phyloP scores from a whole-genome alignment of 345 rosid species.

The Alliaria petiolata region DNA sequence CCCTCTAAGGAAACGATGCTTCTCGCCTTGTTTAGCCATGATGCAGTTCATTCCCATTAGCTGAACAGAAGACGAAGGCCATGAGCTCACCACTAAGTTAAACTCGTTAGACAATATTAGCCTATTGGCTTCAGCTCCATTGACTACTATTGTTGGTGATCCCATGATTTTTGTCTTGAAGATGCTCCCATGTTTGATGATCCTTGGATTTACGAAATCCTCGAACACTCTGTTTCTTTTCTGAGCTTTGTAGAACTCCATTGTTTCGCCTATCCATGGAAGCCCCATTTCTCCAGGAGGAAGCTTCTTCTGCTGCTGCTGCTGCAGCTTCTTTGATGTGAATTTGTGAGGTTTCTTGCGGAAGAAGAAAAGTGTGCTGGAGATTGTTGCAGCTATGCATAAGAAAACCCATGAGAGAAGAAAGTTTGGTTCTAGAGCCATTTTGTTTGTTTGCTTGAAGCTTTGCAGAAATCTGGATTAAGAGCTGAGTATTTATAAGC shows the following conservation, averaged over 20 bases:
- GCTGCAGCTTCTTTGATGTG: not conserved
- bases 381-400: slow-evolving; percentile 38
- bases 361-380: slow-evolving; percentile 37
- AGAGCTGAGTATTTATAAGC: slow-evolving; percentile 25
- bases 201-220: slow-evolving; percentile 58
- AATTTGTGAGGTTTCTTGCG: slow-evolving; percentile 19
- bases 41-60: slow-evolving; percentile 67
- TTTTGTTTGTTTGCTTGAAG: slow-evolving; percentile 12
- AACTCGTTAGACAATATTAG: slow-evolving; percentile 66
- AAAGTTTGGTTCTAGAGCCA: slow-evolving; percentile 30
- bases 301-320: slow-evolving; percentile 29
- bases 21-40: slow-evolving; percentile 66
- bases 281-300: slow-evolving; percentile 70
- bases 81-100: slow-evolving; percentile 69
- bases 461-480: not conserved
- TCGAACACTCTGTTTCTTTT: slow-evolving; percentile 50
- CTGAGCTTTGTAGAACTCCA: slow-evolving; percentile 67
- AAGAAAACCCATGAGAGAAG: slow-evolving; percentile 35
- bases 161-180: slow-evolving; percentile 75
- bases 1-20: slow-evolving; percentile 45
- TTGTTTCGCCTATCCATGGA: slow-evolving; percentile 72
- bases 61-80: slow-evolving; percentile 72
- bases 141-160: slow-evolving; percentile 58
- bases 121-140: slow-evolving; percentile 64
- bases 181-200: slow-evolving; percentile 53